Evolutionary conservation across 2,329 filamentous ascomycete genomes (phyloP).

Genomic region (Metarhizium guizhouense): DNA sequence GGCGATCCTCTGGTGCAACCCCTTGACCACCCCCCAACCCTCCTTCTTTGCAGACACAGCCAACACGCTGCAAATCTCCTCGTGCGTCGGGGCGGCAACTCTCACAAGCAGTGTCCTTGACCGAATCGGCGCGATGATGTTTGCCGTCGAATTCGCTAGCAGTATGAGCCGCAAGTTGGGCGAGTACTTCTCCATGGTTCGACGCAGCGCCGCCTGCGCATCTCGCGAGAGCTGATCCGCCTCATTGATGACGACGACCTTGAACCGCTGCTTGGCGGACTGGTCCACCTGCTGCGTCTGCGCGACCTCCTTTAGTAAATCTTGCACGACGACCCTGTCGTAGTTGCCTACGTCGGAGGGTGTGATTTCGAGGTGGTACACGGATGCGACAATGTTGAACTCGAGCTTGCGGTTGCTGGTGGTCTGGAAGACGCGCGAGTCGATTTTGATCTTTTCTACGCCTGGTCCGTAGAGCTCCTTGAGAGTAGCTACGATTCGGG

Average conservation of each 20-base stretch:
- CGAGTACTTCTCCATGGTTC: conserved; percentile 99
- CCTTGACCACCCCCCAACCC: conserved; percentile 68
- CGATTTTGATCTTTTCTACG: conserved; percentile 99
- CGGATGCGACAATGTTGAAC: conserved; percentile 95
- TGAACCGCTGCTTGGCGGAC: conserved; percentile 83
- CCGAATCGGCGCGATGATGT: conserved; percentile 97
- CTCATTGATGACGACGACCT: conserved; percentile 98
- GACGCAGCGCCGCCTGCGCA: conserved; percentile 85
- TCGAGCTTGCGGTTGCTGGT: conserved; percentile 94
- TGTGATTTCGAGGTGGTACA: conserved; percentile 98
- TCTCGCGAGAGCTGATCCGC: conserved; percentile 90
- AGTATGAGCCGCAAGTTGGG: conserved; percentile 88
- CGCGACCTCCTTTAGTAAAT: conserved; percentile 92
- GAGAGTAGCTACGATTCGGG: conserved; percentile 86
- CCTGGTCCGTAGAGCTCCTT: conserved; percentile 93
- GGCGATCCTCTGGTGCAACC: conserved; percentile 76
- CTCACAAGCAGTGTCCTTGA: conserved; percentile 85
- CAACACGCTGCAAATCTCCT: conserved; percentile 74
- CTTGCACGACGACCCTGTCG: conserved; percentile 91
- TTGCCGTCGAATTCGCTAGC: conserved; percentile 90
- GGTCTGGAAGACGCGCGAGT: conserved; percentile 92
- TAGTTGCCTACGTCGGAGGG: conserved; percentile 95
- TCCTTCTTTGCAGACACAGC: conserved; percentile 66
- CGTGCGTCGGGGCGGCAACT: conserved; percentile 79
- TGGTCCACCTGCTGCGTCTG: conserved; percentile 99